Evolutionary conservation across 176 grass and related monocot species (phyloP), one percentile per base, ranked within the genome.

Genomic region (Oryza officinalis): DNA sequence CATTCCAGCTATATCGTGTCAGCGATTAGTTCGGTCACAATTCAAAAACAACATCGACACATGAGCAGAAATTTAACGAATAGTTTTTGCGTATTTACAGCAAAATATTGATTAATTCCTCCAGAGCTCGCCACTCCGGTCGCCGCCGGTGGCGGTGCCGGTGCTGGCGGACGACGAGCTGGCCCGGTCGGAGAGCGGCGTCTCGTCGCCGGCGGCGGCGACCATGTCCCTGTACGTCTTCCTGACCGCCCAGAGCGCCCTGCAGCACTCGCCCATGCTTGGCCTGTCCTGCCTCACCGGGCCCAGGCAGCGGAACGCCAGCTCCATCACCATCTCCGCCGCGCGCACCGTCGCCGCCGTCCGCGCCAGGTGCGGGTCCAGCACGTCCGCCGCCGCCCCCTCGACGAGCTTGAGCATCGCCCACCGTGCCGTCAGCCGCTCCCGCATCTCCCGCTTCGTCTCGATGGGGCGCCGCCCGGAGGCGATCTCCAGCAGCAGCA

Each of bases 381-480:
- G 80, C 57, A 94, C 87, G 43, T 92, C 87, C 30, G 80, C 91
- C 23, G 85, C 31, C 31, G 30, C 10, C 17, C 96, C 93, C 44
- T 83, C 73, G 9, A 66, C 70, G 25, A 99, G 83, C 61, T 80
- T 83, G 4, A 35, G 63, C 89, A 87, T 88, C 63, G 93, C 96
- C 96, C 96, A 99, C 17, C 81, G 78, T 41, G 87, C 77, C 33
- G 93, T 98, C 22, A 96, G 63, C 30, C 93, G 80, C 75, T 93
- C 89, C 83, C 50, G 75, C 85, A 93, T 78, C 67, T 94, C 78
- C 30, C 80, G 88, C 69, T 89, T 95, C 18, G 77, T 45, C 74
- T 98, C 96, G 85, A 98, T 90, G 63, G 93, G 91, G 2, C 87
- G 88, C 13, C 96, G 87, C 5, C 71, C 85, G 22, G 93, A 92